Conservation (phyloP, 305 asterid genomes). For the Striga hermonthica region DNA sequence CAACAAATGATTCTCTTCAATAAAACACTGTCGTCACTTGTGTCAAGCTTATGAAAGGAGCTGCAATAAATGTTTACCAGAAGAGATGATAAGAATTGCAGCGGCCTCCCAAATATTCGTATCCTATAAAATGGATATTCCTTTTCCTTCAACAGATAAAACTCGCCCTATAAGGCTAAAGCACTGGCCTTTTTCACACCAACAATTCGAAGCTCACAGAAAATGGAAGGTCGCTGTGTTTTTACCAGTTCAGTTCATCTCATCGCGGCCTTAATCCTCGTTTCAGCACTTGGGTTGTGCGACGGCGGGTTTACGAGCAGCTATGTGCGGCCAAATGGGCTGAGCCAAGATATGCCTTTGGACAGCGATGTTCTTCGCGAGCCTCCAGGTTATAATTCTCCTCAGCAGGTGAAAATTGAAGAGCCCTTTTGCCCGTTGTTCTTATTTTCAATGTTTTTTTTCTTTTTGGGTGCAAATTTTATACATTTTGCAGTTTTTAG, state of each 20-base stretch:
- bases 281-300: constrained; percentile 24
- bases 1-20: no score
- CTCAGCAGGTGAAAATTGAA: constrained; percentile 52
- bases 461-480: background rate
- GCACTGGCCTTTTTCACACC: background rate
- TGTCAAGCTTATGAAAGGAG: no score
- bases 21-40: no score
- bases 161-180: no score
- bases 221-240: constrained; percentile 30
- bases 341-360: constrained; percentile 57
- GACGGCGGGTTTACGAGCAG: constrained; percentile 51
- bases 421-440: background rate
- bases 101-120: no score
- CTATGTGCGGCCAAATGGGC: constrained; percentile 40
- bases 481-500: background rate
- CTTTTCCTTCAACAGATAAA: no score
- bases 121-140: no score
- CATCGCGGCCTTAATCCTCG: constrained; percentile 28
- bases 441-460: constrained; percentile 10
- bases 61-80: no score
- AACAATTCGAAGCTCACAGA: background rate
- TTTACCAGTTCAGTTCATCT: constrained; percentile 23
- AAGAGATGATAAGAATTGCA: no score
- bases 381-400: constrained; percentile 71
- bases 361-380: constrained; percentile 61